Conservation (phyloP, 2,329 filamentous ascomycete species). For the Fonsecaea pedrosoi region DNA sequence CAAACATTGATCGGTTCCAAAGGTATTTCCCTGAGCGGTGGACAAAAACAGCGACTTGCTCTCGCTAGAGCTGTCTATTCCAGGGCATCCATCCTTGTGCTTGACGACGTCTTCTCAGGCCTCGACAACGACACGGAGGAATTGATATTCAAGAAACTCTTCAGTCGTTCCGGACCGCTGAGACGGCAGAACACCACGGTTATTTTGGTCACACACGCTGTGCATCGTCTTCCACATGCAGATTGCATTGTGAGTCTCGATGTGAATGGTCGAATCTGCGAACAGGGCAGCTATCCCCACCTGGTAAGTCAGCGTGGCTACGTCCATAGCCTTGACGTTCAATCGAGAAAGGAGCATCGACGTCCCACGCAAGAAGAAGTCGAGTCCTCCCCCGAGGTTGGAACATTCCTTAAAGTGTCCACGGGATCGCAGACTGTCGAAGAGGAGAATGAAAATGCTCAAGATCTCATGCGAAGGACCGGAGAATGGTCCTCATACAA, state of each 20-base stretch:
- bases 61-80: slow-evolving; percentile 62
- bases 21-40: slow-evolving; percentile 42
- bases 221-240: slow-evolving; percentile 51
- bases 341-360: slow-evolving; percentile 33
- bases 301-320: slow-evolving; percentile 50
- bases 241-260: slow-evolving; percentile 53
- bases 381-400: neutral
- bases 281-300: slow-evolving; percentile 51
- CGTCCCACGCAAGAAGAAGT: slow-evolving; percentile 23
- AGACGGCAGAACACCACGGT: slow-evolving; percentile 50
- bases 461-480: slow-evolving; percentile 39
- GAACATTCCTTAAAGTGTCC: neutral
- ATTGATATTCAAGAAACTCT: slow-evolving; percentile 55
- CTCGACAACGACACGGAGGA: slow-evolving; percentile 59
- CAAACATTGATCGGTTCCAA: slow-evolving; percentile 38
- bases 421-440: slow-evolving; percentile 51
- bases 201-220: slow-evolving; percentile 45
- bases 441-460: slow-evolving; percentile 46
- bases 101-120: slow-evolving; percentile 61
- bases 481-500: slow-evolving; percentile 48
- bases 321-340: slow-evolving; percentile 48
- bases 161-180: slow-evolving; percentile 56
- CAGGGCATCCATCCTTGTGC: slow-evolving; percentile 54
- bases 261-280: slow-evolving; percentile 47
- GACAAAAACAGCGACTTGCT: slow-evolving; percentile 46